These are phyloP conservation scores for Testicularia cyperi DNA, from an alignment of 1,284 basidiomycete genomes.

Conservation along the genomic window DNA sequence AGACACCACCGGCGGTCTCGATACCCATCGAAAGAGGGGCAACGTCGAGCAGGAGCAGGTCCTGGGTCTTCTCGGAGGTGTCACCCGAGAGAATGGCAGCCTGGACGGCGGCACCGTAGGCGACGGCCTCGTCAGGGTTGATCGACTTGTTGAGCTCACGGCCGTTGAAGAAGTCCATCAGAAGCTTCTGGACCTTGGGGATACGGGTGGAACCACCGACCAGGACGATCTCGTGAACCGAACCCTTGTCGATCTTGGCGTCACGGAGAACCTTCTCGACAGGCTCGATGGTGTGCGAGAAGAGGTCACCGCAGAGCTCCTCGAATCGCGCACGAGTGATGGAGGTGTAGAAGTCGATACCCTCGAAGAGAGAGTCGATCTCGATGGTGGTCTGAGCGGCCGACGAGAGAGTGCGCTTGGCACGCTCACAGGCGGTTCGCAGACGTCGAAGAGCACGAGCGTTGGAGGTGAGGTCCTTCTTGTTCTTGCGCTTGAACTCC, in stretches of 20 bases:
- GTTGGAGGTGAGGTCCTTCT: conserved; percentile 91
- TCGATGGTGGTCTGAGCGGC: conserved; percentile 95
- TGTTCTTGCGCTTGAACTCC: conserved; percentile 98
- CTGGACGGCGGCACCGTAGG: conserved; percentile 98
- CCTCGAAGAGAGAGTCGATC: conserved; percentile 96
- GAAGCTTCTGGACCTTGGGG: conserved; percentile 94
- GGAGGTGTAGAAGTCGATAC: conserved; percentile 97
- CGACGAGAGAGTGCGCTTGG: conserved; percentile 96
- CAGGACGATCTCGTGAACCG: conserved; percentile 92
- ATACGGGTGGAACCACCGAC: conserved; percentile 99
- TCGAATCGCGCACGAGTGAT: conserved; percentile 99
- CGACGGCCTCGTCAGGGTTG: conserved; percentile 99
- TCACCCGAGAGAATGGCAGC: conserved; percentile 97
- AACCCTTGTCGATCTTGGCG: conserved; percentile 90
- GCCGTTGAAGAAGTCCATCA: conserved; percentile 98
- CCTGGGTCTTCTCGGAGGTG: conserved; percentile 96
- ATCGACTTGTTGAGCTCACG: conserved; percentile 67
- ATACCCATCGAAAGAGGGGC: conserved; percentile 91
- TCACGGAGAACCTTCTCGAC: conserved; percentile 98
- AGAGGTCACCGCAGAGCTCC: conserved; percentile 94
- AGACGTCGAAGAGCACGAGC: conserved; percentile 95
- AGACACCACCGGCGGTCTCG: conserved; percentile 98
- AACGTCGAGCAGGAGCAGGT: conserved; percentile 94
- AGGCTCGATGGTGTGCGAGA: conserved; percentile 94
- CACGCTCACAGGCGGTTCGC: conserved; percentile 96